Evolutionary conservation across 768 basidiomycete species (phyloP).

Genomic region (Tubosaeta sp.): DNA sequence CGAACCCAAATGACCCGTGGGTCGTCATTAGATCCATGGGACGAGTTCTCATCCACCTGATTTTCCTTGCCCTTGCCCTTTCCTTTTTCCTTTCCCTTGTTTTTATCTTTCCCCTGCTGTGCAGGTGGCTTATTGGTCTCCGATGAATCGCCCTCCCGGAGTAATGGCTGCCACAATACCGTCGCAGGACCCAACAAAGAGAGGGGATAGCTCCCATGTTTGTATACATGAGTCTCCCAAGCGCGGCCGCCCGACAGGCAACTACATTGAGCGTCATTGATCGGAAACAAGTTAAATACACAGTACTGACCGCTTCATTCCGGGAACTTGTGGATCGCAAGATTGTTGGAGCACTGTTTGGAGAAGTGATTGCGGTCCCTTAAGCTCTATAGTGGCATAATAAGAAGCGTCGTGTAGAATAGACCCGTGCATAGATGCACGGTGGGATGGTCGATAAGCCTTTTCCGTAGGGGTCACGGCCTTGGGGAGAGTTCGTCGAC

Average conservation of each 20-base stretch:
- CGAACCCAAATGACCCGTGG: conserved; percentile 66
- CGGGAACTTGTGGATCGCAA: conserved; percentile 66
- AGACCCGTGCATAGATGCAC: conserved; percentile 79
- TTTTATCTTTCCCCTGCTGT: conserved; percentile 8
- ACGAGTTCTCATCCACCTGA: conserved; percentile 19
- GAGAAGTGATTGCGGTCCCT: conserved; percentile 56
- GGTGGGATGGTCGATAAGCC: conserved; percentile 84
- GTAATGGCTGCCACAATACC: conserved; percentile 78
- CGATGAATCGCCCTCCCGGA: background rate
- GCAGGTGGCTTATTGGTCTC: background rate
- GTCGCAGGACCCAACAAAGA: conserved; percentile 66
- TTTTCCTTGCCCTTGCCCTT: conserved; percentile 30
- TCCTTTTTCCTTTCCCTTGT: conserved; percentile 16
- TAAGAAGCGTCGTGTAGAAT: conserved; percentile 93
- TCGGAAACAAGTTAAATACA: background rate
- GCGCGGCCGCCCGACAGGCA: conserved; percentile 64
- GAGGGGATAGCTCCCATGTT: conserved; percentile 58
- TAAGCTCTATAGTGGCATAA: conserved; percentile 68
- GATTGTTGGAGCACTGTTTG: conserved; percentile 47
- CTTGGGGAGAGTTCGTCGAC: conserved; percentile 32
- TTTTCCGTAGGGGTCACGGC: conserved; percentile 89
- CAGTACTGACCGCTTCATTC: conserved; percentile 50
- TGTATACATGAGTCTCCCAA: conserved; percentile 66
- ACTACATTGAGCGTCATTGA: conserved; percentile 34
- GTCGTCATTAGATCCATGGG: conserved; percentile 3